Percentiles rank a stretch among this genome's conserved stretches.
Conservation (phyloP, 306 rosid species). For the Vigna mungo region DNA sequence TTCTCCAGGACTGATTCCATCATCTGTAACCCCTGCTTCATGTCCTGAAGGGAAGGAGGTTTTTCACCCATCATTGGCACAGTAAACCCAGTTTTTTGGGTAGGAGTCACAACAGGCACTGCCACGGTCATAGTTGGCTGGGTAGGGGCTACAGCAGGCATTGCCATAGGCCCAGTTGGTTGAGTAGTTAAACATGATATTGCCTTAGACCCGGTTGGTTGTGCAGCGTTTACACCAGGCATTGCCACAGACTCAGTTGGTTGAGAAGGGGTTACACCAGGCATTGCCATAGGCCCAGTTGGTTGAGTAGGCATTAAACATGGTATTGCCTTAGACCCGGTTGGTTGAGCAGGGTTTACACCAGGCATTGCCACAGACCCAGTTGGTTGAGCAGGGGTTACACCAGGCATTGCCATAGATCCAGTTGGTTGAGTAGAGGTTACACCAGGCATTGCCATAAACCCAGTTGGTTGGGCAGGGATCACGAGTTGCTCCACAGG, state of each 20-base stretch:
- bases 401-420: constrained; percentile 38
- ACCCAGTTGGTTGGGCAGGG: constrained; percentile 39
- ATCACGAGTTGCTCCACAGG: constrained; percentile 34
- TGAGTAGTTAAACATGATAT: constrained; percentile 30
- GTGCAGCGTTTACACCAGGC: constrained; percentile 37
- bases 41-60: constrained; percentile 60
- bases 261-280: constrained; percentile 20
- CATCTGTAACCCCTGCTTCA: constrained; percentile 74
- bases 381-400: constrained; percentile 44
- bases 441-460: constrained; percentile 20
- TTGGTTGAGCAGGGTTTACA: constrained; percentile 1
- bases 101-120: constrained; percentile 13
- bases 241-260: neutral
- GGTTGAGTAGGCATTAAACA: constrained; percentile 34
- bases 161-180: neutral
- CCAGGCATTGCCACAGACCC: neutral
- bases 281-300: neutral
- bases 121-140: constrained; percentile 17
- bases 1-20: constrained; percentile 77
- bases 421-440: constrained; percentile 34
- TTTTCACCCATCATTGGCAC: constrained; percentile 27
- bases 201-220: neutral
- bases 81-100: constrained; percentile 18
- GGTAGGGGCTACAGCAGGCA: constrained; percentile 24
- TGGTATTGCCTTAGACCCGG: constrained; percentile 1